Base-by-base conservation (phyloP, 2,329 filamentous ascomycete genomes). In the Erysiphe neolycopersici region DNA sequence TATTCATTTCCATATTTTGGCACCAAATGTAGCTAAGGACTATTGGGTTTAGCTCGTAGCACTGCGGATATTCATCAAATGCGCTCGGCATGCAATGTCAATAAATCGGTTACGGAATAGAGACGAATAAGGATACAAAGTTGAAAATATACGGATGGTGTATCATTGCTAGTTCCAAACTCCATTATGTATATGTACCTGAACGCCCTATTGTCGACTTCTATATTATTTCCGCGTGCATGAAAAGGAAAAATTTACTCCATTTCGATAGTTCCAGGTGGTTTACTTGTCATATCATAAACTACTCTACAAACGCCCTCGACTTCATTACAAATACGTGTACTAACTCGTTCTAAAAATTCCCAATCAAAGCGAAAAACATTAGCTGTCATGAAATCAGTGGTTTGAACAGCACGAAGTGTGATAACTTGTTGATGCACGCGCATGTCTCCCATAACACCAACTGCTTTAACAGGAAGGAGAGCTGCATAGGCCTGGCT, bases 401-500 rank as follows among this genome's bases (percentile, higher is more conserved):
- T 64, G 44, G 65, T 77, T 53, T 69, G 64, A 3, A 78, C 72
- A 2, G 73, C 74, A 46, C 74, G 60, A 33, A 77, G 58, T 39
- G 68, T 64, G 53, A 77, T 69, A 41, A 76, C 66, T 51, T 76
- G 66, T 43, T 67, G 69, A 52, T 76, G 68, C 26, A 78, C 68
- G 32, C 77, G 63, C 63, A 77, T 72, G 56, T 84, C 79, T 11
- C 79, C 56, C 61, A 73, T 73, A 11, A 76, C 72, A 51, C 72
- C 72, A 0, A 80, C 76, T 1, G 73, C 71, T 56, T 69, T 73
- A 49, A 68, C 68, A 1, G 73, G 71, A 32, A 77, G 58, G 14
- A 81, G 61, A n/a, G 73, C 76, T 3, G 76, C 76, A 54, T 72
- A 80, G 0, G 76, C 76, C 54, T 81, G 76, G 37, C 64, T 67